phyloP scores from a whole-genome alignment of 257 asterid species.

The Solanum sejunctum region DNA sequence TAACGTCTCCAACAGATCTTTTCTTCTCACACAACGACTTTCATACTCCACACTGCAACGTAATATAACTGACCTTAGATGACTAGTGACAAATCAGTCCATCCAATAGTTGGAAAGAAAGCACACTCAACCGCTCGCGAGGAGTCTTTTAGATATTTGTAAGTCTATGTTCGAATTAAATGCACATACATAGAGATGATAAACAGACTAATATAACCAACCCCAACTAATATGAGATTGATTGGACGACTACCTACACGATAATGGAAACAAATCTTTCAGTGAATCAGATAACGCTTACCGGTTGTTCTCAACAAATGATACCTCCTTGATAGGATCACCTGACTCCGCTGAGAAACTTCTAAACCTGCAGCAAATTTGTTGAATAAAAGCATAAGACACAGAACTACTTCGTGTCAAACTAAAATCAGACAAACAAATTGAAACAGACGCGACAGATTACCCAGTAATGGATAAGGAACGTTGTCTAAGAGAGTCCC shows the following conservation, averaged over 20 bases:
- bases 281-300: conserved; percentile 4
- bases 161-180: neutral
- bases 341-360: conserved; percentile 27
- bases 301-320: conserved; percentile 12
- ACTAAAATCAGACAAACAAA: too few relatives aligned
- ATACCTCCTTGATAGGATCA: conserved; percentile 5
- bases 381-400: neutral
- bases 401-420: neutral
- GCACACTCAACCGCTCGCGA: neutral
- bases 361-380: conserved; percentile 12
- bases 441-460: neutral
- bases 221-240: neutral
- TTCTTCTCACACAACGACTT: conserved; percentile 50
- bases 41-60: conserved; percentile 33
- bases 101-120: neutral
- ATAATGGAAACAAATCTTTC: too few relatives aligned
- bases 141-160: neutral
- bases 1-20: conserved; percentile 41
- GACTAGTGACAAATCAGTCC: neutral
- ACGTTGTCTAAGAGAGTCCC: conserved; percentile 33
- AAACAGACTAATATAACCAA: neutral
- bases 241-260: neutral
- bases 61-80: neutral
- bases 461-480: conserved; percentile 41
- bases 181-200: neutral